A percentile compares a stretch with the other conserved stretches of the same genome.
These are phyloP conservation scores for Rubia tinctorum DNA, from an alignment of 305 asterid genomes.

Conservation along the genomic window DNA sequence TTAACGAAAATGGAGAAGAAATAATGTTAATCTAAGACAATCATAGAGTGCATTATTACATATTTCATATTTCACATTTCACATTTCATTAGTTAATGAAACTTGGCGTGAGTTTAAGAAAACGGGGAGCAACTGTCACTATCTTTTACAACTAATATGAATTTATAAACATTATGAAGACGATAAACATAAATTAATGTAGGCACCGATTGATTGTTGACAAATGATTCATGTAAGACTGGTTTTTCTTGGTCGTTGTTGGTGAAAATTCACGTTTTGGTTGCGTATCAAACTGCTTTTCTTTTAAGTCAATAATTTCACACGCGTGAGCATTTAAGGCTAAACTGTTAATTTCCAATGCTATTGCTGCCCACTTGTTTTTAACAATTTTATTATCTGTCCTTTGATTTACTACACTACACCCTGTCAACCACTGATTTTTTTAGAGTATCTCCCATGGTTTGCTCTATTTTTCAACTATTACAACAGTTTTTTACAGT, in stretches of 20 bases:
- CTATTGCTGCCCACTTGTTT: conserved; percentile 30
- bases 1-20: no score
- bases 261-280: neutral
- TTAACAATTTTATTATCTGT: neutral
- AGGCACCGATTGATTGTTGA: neutral
- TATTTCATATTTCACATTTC: no score
- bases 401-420: neutral
- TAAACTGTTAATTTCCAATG: conserved; percentile 39
- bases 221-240: neutral
- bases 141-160: neutral
- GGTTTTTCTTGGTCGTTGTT: neutral
- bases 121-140: neutral
- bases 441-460: no score
- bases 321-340: conserved; percentile 64
- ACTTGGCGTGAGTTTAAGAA: no score
- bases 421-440: no score
- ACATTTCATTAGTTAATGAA: neutral
- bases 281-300: neutral
- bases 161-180: neutral
- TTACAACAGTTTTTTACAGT: no score
- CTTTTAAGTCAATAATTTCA: neutral
- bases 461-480: no score
- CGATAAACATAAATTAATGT: neutral
- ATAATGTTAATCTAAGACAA: no score
- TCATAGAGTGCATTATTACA: neutral